These are phyloP conservation scores for Meira miltonrushii DNA, from an alignment of 1,284 basidiomycete species.

Conservation along the genomic window DNA sequence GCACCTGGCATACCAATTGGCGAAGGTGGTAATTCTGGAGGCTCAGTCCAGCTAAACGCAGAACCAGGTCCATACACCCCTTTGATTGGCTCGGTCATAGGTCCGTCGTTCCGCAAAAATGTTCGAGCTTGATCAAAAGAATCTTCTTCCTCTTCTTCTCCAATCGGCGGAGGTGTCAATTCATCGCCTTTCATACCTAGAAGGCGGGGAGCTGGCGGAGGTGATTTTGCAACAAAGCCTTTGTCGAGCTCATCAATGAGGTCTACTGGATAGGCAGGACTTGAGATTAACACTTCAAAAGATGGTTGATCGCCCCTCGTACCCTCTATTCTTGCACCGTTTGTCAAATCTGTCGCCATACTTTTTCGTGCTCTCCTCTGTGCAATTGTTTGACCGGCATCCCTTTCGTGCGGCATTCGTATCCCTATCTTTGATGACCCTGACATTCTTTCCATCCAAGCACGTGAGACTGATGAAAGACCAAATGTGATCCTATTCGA, in stretches of 20 bases:
- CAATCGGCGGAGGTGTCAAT: neutral
- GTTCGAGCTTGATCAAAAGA: neutral
- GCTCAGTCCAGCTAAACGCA: conserved; percentile 15
- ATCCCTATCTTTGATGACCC: conserved; percentile 7
- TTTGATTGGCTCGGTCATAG: neutral
- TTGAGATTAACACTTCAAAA: conserved; percentile 4
- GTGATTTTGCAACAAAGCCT: neutral
- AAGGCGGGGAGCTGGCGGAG: neutral
- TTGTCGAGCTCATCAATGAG: conserved; percentile 2
- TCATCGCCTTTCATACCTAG: neutral
- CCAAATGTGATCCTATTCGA: neutral
- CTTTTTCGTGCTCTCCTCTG: conserved; percentile 32
- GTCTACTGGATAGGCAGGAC: conserved; percentile 9
- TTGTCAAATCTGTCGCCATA: neutral
- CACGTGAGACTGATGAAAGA: conserved; percentile 2
- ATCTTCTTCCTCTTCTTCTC: conserved; percentile 10
- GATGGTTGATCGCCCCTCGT: conserved; percentile 15
- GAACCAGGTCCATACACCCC: conserved; percentile 35
- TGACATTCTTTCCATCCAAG: conserved; percentile 9
- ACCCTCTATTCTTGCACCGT: neutral
- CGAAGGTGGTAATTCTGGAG: conserved; percentile 39
- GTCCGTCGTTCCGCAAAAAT: too few relatives aligned
- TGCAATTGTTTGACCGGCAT: conserved; percentile 25
- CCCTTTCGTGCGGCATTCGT: conserved; percentile 4
- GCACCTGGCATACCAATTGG: conserved; percentile 49